Evolutionary conservation across 2,329 filamentous ascomycete species (phyloP).

Genomic region (Davidsoniella neocaledoniae): DNA sequence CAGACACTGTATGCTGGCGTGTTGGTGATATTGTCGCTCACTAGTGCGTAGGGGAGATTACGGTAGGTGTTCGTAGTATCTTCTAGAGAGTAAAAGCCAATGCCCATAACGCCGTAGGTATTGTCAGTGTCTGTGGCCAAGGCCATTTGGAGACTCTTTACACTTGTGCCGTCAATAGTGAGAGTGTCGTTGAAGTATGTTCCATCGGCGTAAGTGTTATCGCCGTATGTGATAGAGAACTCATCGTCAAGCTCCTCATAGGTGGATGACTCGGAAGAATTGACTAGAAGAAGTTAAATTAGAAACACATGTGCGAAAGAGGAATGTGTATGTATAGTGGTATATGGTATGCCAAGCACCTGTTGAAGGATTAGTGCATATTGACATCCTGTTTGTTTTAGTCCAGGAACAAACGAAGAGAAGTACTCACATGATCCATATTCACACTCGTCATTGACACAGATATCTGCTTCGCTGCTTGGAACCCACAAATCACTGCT

Average conservation of each 20-base stretch:
- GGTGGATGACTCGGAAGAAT: conserved; percentile 27
- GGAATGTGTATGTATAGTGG: background rate
- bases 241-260: conserved; percentile 26
- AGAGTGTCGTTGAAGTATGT: conserved; percentile 44
- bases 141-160: conserved; percentile 43
- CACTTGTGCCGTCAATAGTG: conserved; percentile 31
- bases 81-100: conserved; percentile 42
- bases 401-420: background rate
- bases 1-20: conserved; percentile 56
- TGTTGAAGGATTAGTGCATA: background rate
- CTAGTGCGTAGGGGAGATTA: conserved; percentile 50
- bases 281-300: conserved; percentile 22
- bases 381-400: too few relatives aligned
- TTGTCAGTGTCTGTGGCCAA: conserved; percentile 37
- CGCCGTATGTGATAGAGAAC: conserved; percentile 46
- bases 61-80: conserved; percentile 26
- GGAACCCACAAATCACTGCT: conserved; percentile 50
- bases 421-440: conserved; percentile 22
- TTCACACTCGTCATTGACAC: conserved; percentile 17
- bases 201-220: conserved; percentile 37
- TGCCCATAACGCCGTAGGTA: conserved; percentile 39
- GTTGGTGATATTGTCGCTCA: conserved; percentile 44
- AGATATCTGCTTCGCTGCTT: conserved; percentile 23
- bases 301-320: background rate
- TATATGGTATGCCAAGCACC: conserved; percentile 28